Percentiles rank a stretch among this genome's conserved stretches.
Evolutionary conservation across 2,329 filamentous ascomycete genomes (phyloP).

Genomic region (Paecilomyces variotii): DNA sequence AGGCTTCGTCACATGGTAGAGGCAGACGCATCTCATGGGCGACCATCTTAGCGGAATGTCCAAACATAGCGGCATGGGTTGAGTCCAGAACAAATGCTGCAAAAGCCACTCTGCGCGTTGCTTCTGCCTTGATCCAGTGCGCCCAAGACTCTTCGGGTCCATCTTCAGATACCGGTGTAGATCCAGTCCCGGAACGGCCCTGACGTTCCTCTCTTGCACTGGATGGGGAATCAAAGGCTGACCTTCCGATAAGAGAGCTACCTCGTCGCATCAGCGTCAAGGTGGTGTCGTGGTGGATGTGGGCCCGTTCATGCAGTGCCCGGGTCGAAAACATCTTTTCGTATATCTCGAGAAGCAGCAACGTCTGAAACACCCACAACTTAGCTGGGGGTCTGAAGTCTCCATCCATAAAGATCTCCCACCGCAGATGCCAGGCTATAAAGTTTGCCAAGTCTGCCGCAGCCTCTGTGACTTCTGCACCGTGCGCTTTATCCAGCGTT

Average conservation of each 20-base stretch:
- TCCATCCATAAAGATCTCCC: slow-evolving; percentile 88
- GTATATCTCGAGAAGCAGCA: slow-evolving; percentile 82
- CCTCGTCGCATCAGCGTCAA: slow-evolving; percentile 92
- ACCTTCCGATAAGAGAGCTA: slow-evolving; percentile 79
- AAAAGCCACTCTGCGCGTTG: slow-evolving; percentile 81
- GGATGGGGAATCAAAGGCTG: slow-evolving; percentile 74
- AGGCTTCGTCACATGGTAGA: slow-evolving; percentile 80
- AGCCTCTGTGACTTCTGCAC: slow-evolving; percentile 61
- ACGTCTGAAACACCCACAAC: slow-evolving; percentile 89
- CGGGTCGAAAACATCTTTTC: slow-evolving; percentile 98
- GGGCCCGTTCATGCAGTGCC: slow-evolving; percentile 83
- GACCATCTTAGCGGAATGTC: slow-evolving; percentile 93
- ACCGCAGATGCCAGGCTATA: slow-evolving; percentile 84
- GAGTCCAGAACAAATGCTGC: slow-evolving; percentile 93
- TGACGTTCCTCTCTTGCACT: slow-evolving; percentile 58
- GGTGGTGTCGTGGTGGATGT: slow-evolving; percentile 94
- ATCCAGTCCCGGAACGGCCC: slow-evolving; percentile 23
- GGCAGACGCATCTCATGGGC: slow-evolving; percentile 90
- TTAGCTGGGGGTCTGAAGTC: slow-evolving; percentile 89
- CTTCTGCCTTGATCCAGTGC: slow-evolving; percentile 90
- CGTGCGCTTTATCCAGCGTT: slow-evolving; percentile 76
- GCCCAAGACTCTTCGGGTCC: slow-evolving; percentile 86
- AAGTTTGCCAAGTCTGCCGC: slow-evolving; percentile 85
- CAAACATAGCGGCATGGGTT: slow-evolving; percentile 96
- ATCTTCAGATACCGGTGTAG: slow-evolving; percentile 57